Evolutionary conservation across 305 asterid genomes (phyloP).

Genomic region (Fraxinus sp.): DNA sequence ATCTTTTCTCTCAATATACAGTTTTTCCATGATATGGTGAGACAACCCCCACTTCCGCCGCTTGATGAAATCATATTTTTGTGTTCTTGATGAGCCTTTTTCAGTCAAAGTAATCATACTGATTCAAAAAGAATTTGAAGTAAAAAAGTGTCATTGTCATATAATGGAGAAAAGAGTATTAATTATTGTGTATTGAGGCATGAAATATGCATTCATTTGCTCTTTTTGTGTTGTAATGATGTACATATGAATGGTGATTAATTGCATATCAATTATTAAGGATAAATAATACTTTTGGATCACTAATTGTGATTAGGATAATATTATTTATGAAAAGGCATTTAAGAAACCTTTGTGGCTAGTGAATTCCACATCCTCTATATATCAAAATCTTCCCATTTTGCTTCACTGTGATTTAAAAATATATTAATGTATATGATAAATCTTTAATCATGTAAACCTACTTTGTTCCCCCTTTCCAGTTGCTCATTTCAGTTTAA

Average conservation of each 20-base stretch:
- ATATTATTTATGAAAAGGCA: background rate
- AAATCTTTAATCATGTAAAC: background rate
- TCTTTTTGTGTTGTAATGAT: background rate
- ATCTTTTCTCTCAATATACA: background rate
- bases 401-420: background rate
- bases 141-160: constrained; percentile 11
- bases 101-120: constrained; percentile 29
- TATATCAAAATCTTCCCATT: background rate
- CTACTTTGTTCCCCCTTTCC: background rate
- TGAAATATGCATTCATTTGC: constrained; percentile 5
- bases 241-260: background rate
- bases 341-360: background rate
- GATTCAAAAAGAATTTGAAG: constrained; percentile 3
- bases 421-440: background rate
- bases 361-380: constrained; percentile 1
- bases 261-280: background rate
- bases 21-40: constrained; percentile 8
- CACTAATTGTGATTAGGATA: constrained; percentile 4
- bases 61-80: constrained; percentile 22
- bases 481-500: background rate
- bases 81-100: constrained; percentile 6
- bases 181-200: background rate
- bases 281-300: background rate
- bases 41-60: constrained; percentile 35
- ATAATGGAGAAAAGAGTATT: constrained; percentile 11